phyloP scores from a whole-genome alignment of 2,329 filamentous ascomycete species.

The Colletotrichum orbiculare region DNA sequence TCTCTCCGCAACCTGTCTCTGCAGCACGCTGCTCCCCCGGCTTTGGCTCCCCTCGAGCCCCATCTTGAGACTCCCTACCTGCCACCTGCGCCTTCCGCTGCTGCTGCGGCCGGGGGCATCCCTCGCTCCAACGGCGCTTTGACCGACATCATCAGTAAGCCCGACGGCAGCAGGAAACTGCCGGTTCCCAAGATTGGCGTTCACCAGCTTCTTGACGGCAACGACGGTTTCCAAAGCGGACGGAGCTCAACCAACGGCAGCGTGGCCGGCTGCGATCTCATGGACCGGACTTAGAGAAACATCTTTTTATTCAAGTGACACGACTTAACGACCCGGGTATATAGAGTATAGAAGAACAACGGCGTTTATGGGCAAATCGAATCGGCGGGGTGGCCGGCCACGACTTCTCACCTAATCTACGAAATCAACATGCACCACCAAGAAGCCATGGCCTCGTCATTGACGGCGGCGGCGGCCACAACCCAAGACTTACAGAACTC shows the following conservation, averaged over 20 bases:
- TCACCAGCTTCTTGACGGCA: slow-evolving; percentile 81
- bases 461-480: slow-evolving; percentile 13
- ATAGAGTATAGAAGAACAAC: slow-evolving; percentile 51
- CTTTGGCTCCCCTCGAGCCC: slow-evolving; percentile 69
- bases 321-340: slow-evolving; percentile 54
- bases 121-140: slow-evolving; percentile 76
- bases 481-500: slow-evolving; percentile 23
- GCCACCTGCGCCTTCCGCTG: slow-evolving; percentile 56
- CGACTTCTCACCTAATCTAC: slow-evolving; percentile 33
- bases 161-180: slow-evolving; percentile 88
- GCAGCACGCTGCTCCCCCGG: slow-evolving; percentile 64
- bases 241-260: slow-evolving; percentile 83
- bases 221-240: slow-evolving; percentile 75
- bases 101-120: slow-evolving; percentile 57
- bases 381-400: slow-evolving; percentile 22
- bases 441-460: slow-evolving; percentile 21
- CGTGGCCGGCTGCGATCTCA: slow-evolving; percentile 77
- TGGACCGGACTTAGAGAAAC: slow-evolving; percentile 60
- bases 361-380: slow-evolving; percentile 46
- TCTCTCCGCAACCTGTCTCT: slow-evolving; percentile 77
- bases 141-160: slow-evolving; percentile 90
- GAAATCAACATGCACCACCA: slow-evolving; percentile 12
- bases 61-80: slow-evolving; percentile 58
- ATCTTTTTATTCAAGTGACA: slow-evolving; percentile 41
- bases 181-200: slow-evolving; percentile 92